A percentile compares a stretch with the other conserved stretches of the same genome.
Conservation (phyloP, 768 basidiomycete genomes). For the Mycena olivaceomarginata region DNA sequence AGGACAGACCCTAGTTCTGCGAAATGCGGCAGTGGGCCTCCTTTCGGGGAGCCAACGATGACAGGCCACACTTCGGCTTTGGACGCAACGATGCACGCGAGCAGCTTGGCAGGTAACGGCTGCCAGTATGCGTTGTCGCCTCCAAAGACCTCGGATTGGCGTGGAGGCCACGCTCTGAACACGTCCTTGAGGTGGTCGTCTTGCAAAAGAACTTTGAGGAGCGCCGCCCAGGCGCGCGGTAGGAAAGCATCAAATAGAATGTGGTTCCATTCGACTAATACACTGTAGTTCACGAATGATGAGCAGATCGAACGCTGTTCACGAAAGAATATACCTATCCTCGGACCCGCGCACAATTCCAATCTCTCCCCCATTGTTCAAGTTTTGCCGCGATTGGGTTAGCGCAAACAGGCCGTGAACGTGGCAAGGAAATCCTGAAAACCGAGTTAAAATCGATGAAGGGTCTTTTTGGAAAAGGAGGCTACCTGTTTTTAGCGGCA, state of each 20-base stretch:
- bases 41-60: slow-evolving; percentile 25
- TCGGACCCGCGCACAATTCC: slow-evolving; percentile 60
- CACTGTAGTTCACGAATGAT: slow-evolving; percentile 50
- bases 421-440: slow-evolving; percentile 63
- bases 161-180: slow-evolving; percentile 64
- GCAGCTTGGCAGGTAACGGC: slow-evolving; percentile 53
- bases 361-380: slow-evolving; percentile 63
- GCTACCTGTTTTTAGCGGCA: slow-evolving; percentile 63
- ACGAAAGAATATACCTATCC: slow-evolving; percentile 60
- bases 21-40: slow-evolving; percentile 28
- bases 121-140: slow-evolving; percentile 66
- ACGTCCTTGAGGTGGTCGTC: slow-evolving; percentile 49
- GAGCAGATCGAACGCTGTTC: neutral
- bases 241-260: slow-evolving; percentile 66
- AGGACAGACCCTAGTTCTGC: slow-evolving; percentile 46
- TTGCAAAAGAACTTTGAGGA: slow-evolving; percentile 57
- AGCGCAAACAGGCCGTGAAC: slow-evolving; percentile 69
- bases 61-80: slow-evolving; percentile 60
- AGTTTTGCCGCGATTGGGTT: slow-evolving; percentile 64
- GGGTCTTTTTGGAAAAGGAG: neutral
- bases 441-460: neutral
- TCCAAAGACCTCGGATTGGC: slow-evolving; percentile 51
- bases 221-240: slow-evolving; percentile 63
- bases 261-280: slow-evolving; percentile 69
- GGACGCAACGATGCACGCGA: slow-evolving; percentile 50